phyloP scores from a whole-genome alignment of 805 yeast species.

The Debaryomyces hansenii region DNA sequence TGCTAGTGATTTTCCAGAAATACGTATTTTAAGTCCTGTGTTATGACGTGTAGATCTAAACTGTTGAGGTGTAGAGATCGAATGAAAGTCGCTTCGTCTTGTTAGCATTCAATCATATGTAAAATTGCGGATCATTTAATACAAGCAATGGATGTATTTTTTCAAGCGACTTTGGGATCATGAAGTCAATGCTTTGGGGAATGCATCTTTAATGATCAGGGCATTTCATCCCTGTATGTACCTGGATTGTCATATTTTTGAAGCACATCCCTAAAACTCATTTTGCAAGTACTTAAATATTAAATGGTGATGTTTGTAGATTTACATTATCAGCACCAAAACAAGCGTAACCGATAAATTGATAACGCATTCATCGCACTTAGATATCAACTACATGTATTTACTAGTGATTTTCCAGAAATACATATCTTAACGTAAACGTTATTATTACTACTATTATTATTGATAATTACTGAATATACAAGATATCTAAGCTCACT shows the following conservation, averaged over 20 bases:
- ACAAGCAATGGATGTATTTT: conserved; percentile 55
- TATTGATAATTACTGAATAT: no score
- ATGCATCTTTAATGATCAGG: conserved; percentile 58
- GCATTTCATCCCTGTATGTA: conserved; percentile 39
- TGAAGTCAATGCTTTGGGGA: conserved; percentile 59
- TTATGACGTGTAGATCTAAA: conserved; percentile 71
- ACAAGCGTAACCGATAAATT: no score
- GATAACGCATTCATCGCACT: no score
- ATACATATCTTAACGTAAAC: no score
- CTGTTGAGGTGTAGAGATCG: conserved; percentile 69
- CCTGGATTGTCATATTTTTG: conserved; percentile 49
- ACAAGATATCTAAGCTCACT: no score
- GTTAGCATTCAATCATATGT: conserved; percentile 25
- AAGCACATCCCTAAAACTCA: conserved; percentile 53
- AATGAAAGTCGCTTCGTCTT: conserved; percentile 46
- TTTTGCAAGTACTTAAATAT: conserved; percentile 10
- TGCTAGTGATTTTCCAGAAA: no score
- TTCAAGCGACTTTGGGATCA: conserved; percentile 52
- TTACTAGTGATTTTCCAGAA: no score
- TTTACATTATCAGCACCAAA: neutral
- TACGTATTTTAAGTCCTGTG: conserved; percentile 45
- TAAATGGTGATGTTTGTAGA: neutral
- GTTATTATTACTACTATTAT: neutral
- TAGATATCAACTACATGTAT: no score
- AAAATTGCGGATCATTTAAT: conserved; percentile 35